Evolutionary conservation across 352 stramenopile species (phyloP), one percentile per base, ranked within the genome.

Genomic region (Elongisporangium senticosum): DNA sequence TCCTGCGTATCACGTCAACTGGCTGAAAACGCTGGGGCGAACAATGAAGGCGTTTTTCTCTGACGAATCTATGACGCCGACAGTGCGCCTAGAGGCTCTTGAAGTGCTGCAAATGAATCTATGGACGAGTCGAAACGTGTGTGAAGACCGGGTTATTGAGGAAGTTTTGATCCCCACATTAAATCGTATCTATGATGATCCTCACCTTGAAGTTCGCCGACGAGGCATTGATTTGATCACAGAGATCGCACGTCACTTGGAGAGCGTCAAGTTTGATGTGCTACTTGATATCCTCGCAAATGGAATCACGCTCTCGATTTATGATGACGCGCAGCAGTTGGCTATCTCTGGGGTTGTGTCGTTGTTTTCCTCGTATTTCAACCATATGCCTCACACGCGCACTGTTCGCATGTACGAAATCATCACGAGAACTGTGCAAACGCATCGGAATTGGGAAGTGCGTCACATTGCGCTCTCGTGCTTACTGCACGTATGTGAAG

Each of bases 141-240:
- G 81, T 52, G 86, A 96, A 61, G 85, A 93, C 52, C 79, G 83
- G 21, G 80, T 96, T 10, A 84, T 95, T 28, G 86, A 96, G 70
- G 83, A 96, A 63, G 75, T 96, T 11, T 52, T 95, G 14, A 61
- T 95, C 20, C 86, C 86, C 17, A 79, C 72, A 22, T 64, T 96
- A 28, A 58, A 62, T 7, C 70, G 83, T 24, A 68, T 93, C 7
- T 94, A 91, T 61, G 72, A 90, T 62, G 86, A 96, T 56, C 59
- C 69, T 15, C 75, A 89, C 26, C 43, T 68, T 0, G 72, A 74
- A 6, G 79, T 96, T 33, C 83, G 86, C 7, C 61, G 68, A 13
- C 77, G 74, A 28, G 75, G 68, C 2, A 57, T 96, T 7, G 79
- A 77, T 8, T 71, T 93, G 40, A 69, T 96, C 24, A 87, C 79